phyloP scores from a whole-genome alignment of 306 rosid genomes.

The Quercus engelmannii region DNA sequence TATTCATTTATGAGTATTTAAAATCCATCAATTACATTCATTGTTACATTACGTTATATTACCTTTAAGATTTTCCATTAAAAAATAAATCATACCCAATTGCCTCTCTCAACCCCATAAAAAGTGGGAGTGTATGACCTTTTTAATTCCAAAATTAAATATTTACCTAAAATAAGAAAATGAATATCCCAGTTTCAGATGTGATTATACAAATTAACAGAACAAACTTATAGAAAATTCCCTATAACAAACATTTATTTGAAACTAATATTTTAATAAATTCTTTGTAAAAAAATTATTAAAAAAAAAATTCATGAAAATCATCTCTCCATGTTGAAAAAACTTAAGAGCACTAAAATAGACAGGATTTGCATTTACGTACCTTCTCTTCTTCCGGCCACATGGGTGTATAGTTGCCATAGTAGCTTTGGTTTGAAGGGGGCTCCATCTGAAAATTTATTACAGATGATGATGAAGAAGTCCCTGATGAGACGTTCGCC shows the following conservation, averaged over 20 bases:
- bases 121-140: too few species aligned
- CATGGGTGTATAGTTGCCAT: constrained; percentile 27
- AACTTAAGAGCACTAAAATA: neutral
- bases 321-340: neutral
- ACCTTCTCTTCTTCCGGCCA: constrained; percentile 56
- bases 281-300: neutral
- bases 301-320: neutral
- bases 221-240: too few species aligned
- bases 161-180: too few species aligned
- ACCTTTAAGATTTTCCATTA: too few species aligned
- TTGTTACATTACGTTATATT: rapidly evolving
- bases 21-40: too few species aligned
- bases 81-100: too few species aligned
- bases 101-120: too few species aligned
- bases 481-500: constrained; percentile 56
- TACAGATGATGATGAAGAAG: constrained; percentile 44
- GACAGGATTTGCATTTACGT: constrained; percentile 5
- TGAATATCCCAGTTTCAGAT: too few species aligned
- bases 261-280: neutral
- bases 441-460: constrained; percentile 63
- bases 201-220: too few species aligned
- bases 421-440: constrained; percentile 98
- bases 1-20: too few species aligned
- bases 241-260: too few species aligned
- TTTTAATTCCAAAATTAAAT: too few species aligned